A percentile compares a stretch with the other conserved stretches of the same genome.
Evolutionary conservation across 352 stramenopile species (phyloP).

Genomic region (Globisporangium middletonii): DNA sequence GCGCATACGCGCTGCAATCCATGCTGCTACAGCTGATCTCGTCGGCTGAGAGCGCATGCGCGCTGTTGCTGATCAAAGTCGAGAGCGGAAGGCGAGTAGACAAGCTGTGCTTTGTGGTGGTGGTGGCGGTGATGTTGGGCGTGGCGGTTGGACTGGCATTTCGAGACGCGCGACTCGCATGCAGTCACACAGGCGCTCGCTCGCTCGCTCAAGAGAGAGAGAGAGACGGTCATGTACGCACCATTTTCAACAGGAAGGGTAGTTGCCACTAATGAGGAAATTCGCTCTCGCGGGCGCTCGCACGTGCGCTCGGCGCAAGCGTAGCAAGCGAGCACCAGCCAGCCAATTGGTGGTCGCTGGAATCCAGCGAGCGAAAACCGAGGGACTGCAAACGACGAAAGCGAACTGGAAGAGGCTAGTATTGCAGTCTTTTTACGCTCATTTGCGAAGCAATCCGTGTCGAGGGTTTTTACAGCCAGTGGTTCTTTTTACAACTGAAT

Average conservation of each 20-base stretch:
- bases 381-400: neutral
- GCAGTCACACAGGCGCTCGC: neutral
- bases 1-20: no score
- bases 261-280: constrained; percentile 20
- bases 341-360: neutral
- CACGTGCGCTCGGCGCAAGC: neutral
- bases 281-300: neutral
- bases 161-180: neutral
- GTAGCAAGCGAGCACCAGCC: constrained; percentile 2
- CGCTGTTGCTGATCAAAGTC: no score
- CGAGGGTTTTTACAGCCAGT: constrained; percentile 2
- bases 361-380: neutral
- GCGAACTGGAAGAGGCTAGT: neutral
- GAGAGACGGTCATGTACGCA: constrained; percentile 3
- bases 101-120: no score
- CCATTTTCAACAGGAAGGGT: constrained; percentile 21
- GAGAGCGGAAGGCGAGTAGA: no score
- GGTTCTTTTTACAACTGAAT: neutral
- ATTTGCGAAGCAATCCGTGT: no score
- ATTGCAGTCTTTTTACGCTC: constrained; percentile 4
- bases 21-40: no score
- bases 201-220: neutral
- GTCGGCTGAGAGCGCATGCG: no score
- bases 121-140: no score
- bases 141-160: no score